Conservation (phyloP, 2,329 filamentous ascomycete species). For the Coniochaeta prunicola region DNA sequence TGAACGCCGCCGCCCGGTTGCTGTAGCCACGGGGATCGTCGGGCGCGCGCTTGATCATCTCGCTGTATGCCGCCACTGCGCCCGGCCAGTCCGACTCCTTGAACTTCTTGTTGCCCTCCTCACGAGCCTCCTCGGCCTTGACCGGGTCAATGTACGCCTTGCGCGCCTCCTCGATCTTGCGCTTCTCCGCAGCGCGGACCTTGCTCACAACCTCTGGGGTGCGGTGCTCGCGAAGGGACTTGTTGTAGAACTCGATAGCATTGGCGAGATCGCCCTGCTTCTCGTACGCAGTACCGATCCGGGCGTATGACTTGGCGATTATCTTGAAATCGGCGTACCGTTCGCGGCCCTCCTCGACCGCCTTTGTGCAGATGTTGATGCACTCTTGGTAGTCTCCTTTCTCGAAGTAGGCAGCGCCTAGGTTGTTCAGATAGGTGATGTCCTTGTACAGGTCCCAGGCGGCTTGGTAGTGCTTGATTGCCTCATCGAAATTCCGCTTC, state of each 20-base stretch:
- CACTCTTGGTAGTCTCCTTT: conserved; percentile 89
- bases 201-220: conserved; percentile 91
- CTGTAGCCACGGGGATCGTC: conserved; percentile 91
- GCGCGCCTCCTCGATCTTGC: conserved; percentile 68
- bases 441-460: conserved; percentile 95
- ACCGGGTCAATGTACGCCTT: conserved; percentile 79
- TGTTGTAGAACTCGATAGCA: conserved; percentile 86
- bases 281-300: conserved; percentile 91
- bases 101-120: conserved; percentile 94
- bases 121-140: conserved; percentile 91
- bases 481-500: conserved; percentile 93
- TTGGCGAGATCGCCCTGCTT: conserved; percentile 72
- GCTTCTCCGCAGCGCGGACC: conserved; percentile 83
- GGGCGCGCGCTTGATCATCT: conserved; percentile 95
- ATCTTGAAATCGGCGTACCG: conserved; percentile 96
- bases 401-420: conserved; percentile 89
- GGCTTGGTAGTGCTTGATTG: conserved; percentile 89
- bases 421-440: conserved; percentile 95
- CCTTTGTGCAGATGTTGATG: conserved; percentile 81
- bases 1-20: conserved; percentile 92
- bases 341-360: conserved; percentile 81
- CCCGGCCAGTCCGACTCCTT: conserved; percentile 94
- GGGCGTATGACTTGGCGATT: conserved; percentile 95
- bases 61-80: conserved; percentile 86
- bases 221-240: conserved; percentile 91